Percentiles rank a stretch among this genome's conserved stretches.
phyloP scores from a whole-genome alignment of 768 basidiomycete species.

The Kwoniella botswanensis region DNA sequence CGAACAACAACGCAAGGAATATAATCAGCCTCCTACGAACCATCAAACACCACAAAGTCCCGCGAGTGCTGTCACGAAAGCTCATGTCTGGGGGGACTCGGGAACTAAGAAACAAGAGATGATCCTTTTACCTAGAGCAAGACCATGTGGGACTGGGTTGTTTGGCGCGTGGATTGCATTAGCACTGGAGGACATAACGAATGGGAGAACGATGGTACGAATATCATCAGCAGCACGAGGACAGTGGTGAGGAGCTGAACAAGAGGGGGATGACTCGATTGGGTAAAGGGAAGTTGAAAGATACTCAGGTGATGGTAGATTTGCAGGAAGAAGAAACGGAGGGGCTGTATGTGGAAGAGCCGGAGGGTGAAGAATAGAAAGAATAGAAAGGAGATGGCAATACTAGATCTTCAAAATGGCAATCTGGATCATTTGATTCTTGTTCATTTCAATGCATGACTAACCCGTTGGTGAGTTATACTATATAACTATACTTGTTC shows the following conservation, averaged over 20 bases:
- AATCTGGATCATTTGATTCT: too few relatives aligned
- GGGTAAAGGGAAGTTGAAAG: not conserved
- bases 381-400: not conserved
- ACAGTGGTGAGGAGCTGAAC: not conserved
- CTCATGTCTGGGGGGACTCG: not conserved
- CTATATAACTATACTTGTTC: too few relatives aligned
- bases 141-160: not conserved
- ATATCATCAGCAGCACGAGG: not conserved
- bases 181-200: not conserved
- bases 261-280: not conserved
- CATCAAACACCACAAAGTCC: not conserved
- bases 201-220: not conserved
- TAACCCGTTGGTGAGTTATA: too few relatives aligned
- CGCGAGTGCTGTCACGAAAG: not conserved
- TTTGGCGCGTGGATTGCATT: not conserved
- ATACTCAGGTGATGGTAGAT: not conserved
- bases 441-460: too few relatives aligned
- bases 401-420: too few relatives aligned
- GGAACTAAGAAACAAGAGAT: not conserved
- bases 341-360: not conserved
- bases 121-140: not conserved
- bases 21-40: not conserved
- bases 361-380: not conserved
- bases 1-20: not conserved
- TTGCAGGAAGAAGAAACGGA: not conserved